Conservation (phyloP, 164 flowering plant genomes). For the Euptelea pleiosperma region DNA sequence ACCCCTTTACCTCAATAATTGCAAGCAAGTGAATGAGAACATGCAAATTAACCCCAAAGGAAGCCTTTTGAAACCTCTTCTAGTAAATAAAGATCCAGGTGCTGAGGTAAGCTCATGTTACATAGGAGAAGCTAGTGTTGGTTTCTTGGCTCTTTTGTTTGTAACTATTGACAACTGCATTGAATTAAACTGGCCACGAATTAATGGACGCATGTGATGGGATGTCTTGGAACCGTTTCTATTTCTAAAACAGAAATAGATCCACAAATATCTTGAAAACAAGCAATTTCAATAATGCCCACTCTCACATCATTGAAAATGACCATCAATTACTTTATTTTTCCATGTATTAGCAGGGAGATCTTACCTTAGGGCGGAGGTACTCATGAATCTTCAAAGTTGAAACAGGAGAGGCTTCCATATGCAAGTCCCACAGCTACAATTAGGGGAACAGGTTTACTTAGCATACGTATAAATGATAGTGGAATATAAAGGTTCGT, state of each 20-base stretch:
- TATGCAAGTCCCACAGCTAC: constrained; percentile 81
- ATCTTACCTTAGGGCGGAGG: constrained; percentile 64
- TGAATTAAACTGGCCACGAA: background rate
- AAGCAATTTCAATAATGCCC: background rate
- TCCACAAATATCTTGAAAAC: background rate
- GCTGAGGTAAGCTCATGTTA: constrained; percentile 1
- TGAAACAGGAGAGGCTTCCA: constrained; percentile 66
- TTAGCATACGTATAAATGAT: constrained; percentile 10
- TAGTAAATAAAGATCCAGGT: background rate
- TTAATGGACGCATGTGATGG: background rate
- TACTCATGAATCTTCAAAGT: constrained; percentile 67
- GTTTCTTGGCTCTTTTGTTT: background rate
- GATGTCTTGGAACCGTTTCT: background rate
- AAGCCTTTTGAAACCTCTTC: background rate
- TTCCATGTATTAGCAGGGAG: background rate
- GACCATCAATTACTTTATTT: background rate
- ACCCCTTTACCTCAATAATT: background rate
- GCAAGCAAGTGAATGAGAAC: constrained; percentile 8
- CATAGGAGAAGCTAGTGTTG: background rate
- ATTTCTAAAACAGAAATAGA: too few species aligned
- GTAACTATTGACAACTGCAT: background rate
- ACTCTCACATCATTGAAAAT: background rate
- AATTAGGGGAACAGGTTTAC: constrained; percentile 12
- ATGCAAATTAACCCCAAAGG: background rate
- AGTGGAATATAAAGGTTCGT: background rate